phyloP scores from a whole-genome alignment of 208 protist species.

The Trichomonas gallinae region DNA sequence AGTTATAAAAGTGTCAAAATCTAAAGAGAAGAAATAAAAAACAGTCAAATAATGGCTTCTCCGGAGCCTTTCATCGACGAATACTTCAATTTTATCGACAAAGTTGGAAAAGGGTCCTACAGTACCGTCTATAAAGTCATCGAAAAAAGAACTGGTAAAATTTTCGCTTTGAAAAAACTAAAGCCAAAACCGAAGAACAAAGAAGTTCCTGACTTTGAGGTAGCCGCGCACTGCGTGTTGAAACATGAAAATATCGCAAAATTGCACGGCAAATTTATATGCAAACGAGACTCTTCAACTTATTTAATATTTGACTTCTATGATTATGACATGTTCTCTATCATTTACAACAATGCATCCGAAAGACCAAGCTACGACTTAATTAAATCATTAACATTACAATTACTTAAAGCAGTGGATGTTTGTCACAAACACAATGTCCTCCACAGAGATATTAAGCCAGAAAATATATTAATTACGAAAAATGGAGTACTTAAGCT shows the following conservation, averaged over 20 bases:
- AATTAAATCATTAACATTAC: neutral
- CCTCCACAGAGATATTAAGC: neutral
- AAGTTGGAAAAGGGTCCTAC: neutral
- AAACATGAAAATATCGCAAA: neutral
- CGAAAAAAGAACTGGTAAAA: neutral
- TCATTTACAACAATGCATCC: neutral
- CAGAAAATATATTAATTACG: neutral
- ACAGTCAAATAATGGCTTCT: neutral
- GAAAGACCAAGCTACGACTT: neutral
- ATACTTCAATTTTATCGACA: neutral
- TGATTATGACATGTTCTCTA: neutral
- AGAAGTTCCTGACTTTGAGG: neutral
- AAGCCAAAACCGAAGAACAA: neutral
- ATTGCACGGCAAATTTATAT: neutral
- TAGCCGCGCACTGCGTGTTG: neutral
- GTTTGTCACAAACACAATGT: neutral
- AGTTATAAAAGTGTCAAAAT: too few relatives aligned
- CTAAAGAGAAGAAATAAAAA: too few relatives aligned
- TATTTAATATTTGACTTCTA: neutral
- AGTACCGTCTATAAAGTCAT: neutral
- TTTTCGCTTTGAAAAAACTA: neutral
- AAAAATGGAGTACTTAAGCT: neutral
- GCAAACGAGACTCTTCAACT: neutral
- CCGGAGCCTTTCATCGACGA: neutral
- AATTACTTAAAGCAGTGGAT: neutral